A percentile compares a stretch with the other conserved stretches of the same genome.
phyloP scores from a whole-genome alignment of 2,329 filamentous ascomycete species.

The Apiospora kogelbergensis region DNA sequence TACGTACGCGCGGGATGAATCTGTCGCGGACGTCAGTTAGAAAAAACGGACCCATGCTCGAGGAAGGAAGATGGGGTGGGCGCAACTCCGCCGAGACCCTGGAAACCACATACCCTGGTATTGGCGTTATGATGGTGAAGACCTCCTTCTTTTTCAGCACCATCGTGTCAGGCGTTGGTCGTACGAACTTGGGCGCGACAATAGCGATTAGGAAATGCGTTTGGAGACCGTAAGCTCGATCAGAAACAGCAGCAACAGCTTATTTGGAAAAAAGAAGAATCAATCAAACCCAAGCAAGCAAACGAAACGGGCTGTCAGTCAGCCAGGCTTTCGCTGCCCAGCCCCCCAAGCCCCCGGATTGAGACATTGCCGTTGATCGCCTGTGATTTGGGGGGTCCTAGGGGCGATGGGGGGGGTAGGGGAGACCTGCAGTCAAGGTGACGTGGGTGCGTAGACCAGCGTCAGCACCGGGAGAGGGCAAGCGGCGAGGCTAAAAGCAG shows the following conservation, averaged over 20 bases:
- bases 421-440: background rate
- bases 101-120: constrained; percentile 44
- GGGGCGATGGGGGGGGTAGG: background rate
- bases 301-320: background rate
- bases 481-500: background rate
- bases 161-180: constrained; percentile 18
- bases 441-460: background rate
- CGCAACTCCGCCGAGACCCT: background rate
- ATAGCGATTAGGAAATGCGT: too few species aligned
- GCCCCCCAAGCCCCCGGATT: background rate
- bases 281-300: background rate
- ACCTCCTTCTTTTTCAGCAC: constrained; percentile 64
- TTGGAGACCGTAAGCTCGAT: background rate
- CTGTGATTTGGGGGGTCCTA: background rate
- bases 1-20: constrained; percentile 61
- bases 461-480: background rate
- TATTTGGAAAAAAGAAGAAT: background rate
- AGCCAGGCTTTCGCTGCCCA: background rate
- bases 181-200: background rate
- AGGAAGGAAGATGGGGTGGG: background rate
- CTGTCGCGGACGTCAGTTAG: background rate
- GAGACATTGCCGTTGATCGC: constrained; percentile 5
- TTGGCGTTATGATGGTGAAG: constrained; percentile 69
- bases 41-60: background rate
- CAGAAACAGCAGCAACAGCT: background rate